Evolutionary conservation across 495 filamentous ascomycete genomes (phyloP), one percentile per base, ranked within the genome.

Genomic region (Penicillium bovifimosum): DNA sequence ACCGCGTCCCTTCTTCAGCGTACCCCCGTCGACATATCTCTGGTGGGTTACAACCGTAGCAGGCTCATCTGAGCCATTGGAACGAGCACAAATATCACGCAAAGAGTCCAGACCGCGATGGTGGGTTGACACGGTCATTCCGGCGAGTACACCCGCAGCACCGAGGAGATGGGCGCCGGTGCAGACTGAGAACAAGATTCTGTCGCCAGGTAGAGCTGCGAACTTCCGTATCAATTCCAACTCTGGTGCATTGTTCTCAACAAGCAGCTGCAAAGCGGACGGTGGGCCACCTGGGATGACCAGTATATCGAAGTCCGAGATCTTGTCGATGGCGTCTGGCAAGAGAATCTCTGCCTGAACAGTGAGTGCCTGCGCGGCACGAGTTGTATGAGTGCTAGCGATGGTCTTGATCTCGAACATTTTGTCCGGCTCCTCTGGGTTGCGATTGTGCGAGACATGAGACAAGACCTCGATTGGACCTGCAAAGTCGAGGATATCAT

Each of bases 161-260:
- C 84, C 89, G 20, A 92, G 77, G 56, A 92, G 72, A 28, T 90
- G 74, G 29, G 81, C 79, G 11, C 87, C 89, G 26, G 86, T 90
- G 73, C 84, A 88, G 72, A 95, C 71, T 51, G 86, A 86, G 56
- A 91, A 71, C 51, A 92, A 62, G 3, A 86, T 84, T 41, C 88
- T 46, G 3, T 60, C 52, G 11, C 24, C 38, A 11, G 42, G 40
- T 8, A 72, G 51, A 8, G 41, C 33, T 17, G 62, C 57, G 53
- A 72, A 72, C 27, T 48, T 55, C 44, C 60, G 58, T 36, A 72
- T 60, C 13, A 72, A 16, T n/a, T 60, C 54, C 16, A 66, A 16
- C 24, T 69, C 62, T 16, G 59, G 60, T 27, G 54, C 39, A 33
- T 63, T 53, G 16, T 11, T 43, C 2, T 59, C 52, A 3, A 63